Conservation (phyloP, 768 basidiomycete species). For the Trametes punicea region DNA sequence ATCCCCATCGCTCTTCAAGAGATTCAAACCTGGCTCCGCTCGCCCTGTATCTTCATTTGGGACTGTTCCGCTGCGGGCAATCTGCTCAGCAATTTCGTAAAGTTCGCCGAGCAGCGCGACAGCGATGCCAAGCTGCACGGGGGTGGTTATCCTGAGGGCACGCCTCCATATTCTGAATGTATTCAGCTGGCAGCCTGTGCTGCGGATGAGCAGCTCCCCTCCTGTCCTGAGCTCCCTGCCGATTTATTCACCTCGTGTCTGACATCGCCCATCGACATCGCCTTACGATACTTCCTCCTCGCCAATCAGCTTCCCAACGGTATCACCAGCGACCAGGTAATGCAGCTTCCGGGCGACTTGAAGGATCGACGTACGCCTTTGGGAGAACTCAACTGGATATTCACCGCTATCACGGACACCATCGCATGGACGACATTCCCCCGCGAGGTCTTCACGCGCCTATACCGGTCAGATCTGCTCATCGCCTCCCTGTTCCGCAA, state of each 20-base stretch:
- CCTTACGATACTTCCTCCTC: constrained; percentile 90
- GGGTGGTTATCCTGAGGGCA: constrained; percentile 58
- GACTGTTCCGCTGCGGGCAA: constrained; percentile 98
- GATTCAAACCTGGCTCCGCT: constrained; percentile 89
- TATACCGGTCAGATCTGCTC: constrained; percentile 93
- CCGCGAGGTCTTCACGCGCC: constrained; percentile 85
- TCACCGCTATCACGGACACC: constrained; percentile 97
- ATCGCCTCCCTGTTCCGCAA: constrained; percentile 97
- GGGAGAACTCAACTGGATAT: constrained; percentile 99
- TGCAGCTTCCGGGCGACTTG: constrained; percentile 93
- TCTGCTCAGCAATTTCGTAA: constrained; percentile 85
- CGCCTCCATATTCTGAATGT: constrained; percentile 76
- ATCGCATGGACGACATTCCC: constrained; percentile 99
- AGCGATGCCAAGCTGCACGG: constrained; percentile 55
- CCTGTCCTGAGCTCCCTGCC: constrained; percentile 94
- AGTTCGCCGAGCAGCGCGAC: constrained; percentile 71
- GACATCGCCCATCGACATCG: constrained; percentile 97
- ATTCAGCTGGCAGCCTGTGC: constrained; percentile 95
- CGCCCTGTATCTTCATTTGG: constrained; percentile 97
- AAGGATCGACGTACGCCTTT: constrained; percentile 95
- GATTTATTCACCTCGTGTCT: constrained; percentile 97
- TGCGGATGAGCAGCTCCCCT: constrained; percentile 87
- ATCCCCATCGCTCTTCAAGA: constrained; percentile 95
- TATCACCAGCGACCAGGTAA: constrained; percentile 84
- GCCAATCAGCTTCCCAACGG: constrained; percentile 81